These are phyloP conservation scores for Pseudogymnoascus pannorum DNA, from an alignment of 2,329 filamentous ascomycete species.

Conservation along the genomic window DNA sequence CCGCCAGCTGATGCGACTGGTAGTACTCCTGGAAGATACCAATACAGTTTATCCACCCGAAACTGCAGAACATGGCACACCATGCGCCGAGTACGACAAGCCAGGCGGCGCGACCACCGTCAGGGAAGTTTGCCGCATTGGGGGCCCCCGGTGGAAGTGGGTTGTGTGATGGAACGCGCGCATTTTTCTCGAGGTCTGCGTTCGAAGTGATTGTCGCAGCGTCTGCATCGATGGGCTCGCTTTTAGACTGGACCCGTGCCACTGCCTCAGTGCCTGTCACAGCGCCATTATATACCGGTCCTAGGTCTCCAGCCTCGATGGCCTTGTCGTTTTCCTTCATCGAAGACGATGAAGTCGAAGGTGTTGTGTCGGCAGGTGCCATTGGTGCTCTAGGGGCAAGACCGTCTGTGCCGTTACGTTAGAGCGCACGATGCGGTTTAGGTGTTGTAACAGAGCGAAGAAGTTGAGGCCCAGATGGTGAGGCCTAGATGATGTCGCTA, in stretches of 20 bases:
- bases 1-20: slow-evolving; percentile 38
- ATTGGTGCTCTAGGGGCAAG: not conserved
- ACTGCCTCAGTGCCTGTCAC: not conserved
- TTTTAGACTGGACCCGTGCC: not conserved
- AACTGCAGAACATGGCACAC: slow-evolving; percentile 40
- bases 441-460: not conserved
- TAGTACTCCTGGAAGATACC: slow-evolving; percentile 55
- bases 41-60: slow-evolving; percentile 43
- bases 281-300: not conserved
- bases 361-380: not conserved
- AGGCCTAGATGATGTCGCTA: not conserved
- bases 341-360: not conserved
- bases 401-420: not conserved
- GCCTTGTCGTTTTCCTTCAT: not conserved
- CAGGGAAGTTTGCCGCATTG: slow-evolving; percentile 32
- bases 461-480: not conserved
- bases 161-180: not conserved
- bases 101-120: slow-evolving; percentile 52
- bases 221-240: not conserved
- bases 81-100: slow-evolving; percentile 45
- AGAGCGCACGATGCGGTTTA: not conserved
- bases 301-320: not conserved
- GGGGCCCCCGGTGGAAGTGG: not conserved
- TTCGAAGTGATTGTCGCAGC: not conserved
- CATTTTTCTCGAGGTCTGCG: not conserved